Evolutionary conservation across 345 rosid species (phyloP), one percentile per base, ranked within the genome.

Genomic region (Angophora floribunda): DNA sequence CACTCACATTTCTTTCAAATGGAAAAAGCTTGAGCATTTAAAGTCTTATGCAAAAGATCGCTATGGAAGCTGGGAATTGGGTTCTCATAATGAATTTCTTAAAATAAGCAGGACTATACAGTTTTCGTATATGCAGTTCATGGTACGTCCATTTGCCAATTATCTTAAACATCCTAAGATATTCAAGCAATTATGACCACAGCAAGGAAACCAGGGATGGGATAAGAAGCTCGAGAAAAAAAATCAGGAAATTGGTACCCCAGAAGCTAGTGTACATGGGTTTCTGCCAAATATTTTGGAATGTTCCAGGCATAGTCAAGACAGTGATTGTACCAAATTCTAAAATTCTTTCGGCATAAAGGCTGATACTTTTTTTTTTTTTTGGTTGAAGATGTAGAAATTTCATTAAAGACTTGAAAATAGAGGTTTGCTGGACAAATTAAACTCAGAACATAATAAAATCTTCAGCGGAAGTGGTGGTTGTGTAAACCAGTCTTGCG

Each of bases 131-230:
- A 63, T 63, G 17, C 0, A 15, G 32, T 63, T 63, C 70, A 63
- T 63, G 70, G 86, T 49, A 49, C 49, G 53, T 45, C 52, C 50
- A 44, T 84, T 84, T 84, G 53, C 86, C 22, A 13, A 41, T 84
- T 22, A 45, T 45, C 53, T 63, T 63, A 63, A 63, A 6, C n/a
- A n/a, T n/a, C n/a, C n/a, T n/a, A n/a, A n/a, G n/a, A n/a, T n/a
- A 0, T n/a, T 28, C 70, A 63, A 4, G 30, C 32, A 17, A n/a
- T 13, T 6, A 7, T n/a, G 70, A 63, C 4, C 1, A 63, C 14
- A 6, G 36, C 70, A 63, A 63, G 4, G 70, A 36, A 63, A 63
- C 9, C n/a, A n/a, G n/a, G n/a, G n/a, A 28, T 6, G 36, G 36
- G 36, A 63, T 61, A n/a, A 13, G 70, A 32, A 63, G 70, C 70